phyloP scores from a whole-genome alignment of 768 basidiomycete species.

The Russula emetica region DNA sequence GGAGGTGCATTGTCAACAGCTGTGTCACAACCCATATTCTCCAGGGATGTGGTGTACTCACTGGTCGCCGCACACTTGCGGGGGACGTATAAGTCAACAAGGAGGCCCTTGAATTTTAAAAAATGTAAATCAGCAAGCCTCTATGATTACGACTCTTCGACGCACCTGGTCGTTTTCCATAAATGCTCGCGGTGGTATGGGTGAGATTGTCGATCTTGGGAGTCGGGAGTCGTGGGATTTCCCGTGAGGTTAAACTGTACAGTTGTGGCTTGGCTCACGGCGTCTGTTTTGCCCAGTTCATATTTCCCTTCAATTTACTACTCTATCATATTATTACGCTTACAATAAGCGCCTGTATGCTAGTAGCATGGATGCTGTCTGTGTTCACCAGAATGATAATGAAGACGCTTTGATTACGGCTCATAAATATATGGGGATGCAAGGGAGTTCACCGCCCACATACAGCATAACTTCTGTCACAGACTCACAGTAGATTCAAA shows the following conservation, averaged over 20 bases:
- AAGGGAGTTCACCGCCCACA: no score
- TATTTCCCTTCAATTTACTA: no score
- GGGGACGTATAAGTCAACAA: slow-evolving; percentile 99
- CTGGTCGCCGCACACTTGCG: slow-evolving; percentile 98
- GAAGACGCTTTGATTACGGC: no score
- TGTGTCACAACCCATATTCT: not conserved
- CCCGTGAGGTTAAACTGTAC: slow-evolving; percentile 21
- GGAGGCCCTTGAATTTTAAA: slow-evolving; percentile 65
- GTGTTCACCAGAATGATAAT: no score
- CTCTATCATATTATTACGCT: no score
- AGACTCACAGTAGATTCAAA: slow-evolving; percentile 9
- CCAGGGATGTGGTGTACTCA: slow-evolving; percentile 42
- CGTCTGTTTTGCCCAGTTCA: no score
- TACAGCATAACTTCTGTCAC: not conserved
- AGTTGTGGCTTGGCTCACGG: slow-evolving; percentile 21
- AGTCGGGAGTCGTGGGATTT: slow-evolving; percentile 8
- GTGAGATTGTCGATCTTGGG: not conserved
- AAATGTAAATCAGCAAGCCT: not conserved
- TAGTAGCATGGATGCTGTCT: no score
- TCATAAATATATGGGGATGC: no score
- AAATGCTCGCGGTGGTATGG: slow-evolving; percentile 28
- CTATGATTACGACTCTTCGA: not conserved
- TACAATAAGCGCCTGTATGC: not conserved
- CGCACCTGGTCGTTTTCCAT: slow-evolving; percentile 93
- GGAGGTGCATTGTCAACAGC: slow-evolving; percentile 8